A percentile compares a stretch with the other conserved stretches of the same genome.
Evolutionary conservation across 805 yeast genomes (phyloP).

Genomic region (Maudiozyma pseudohumilis): DNA sequence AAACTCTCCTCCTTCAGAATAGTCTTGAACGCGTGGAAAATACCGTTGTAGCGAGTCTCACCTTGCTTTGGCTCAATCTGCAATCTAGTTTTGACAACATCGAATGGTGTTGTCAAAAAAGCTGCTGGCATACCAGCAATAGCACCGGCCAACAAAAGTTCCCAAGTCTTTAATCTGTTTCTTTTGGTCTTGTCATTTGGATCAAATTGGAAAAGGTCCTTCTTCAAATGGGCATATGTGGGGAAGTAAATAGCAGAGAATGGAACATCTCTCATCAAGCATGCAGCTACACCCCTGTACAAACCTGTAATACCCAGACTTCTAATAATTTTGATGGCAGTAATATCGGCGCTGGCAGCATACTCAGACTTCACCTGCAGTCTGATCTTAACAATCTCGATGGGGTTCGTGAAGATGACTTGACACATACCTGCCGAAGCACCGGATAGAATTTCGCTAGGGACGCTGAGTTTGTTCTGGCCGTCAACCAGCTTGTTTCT

Average conservation of each 20-base stretch:
- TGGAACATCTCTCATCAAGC: slow-evolving; percentile 90
- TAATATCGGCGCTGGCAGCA: slow-evolving; percentile 30
- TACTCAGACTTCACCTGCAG: slow-evolving; percentile 84
- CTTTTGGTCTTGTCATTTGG: slow-evolving; percentile 53
- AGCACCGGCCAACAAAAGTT: slow-evolving; percentile 79
- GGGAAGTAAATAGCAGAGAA: slow-evolving; percentile 97
- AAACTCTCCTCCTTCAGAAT: slow-evolving; percentile 77
- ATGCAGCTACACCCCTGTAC: slow-evolving; percentile 86
- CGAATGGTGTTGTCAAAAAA: slow-evolving; percentile 91
- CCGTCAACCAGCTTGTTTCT: slow-evolving; percentile 59
- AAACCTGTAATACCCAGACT: slow-evolving; percentile 77
- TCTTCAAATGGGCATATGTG: slow-evolving; percentile 86
- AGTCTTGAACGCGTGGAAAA: slow-evolving; percentile 63
- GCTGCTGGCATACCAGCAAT: slow-evolving; percentile 98
- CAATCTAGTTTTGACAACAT: slow-evolving; percentile 89
- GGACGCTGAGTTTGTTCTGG: slow-evolving; percentile 38
- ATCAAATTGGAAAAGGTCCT: slow-evolving; percentile 70
- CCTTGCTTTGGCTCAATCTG: slow-evolving; percentile 76
- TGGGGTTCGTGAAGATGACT: slow-evolving; percentile 90
- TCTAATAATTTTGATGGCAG: slow-evolving; percentile 53
- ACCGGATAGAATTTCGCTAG: slow-evolving; percentile 78
- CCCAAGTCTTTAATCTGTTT: slow-evolving; percentile 65
- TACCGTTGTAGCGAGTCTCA: slow-evolving; percentile 68
- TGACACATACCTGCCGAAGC: slow-evolving; percentile 95
- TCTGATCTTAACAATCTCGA: slow-evolving; percentile 91